A percentile compares a stretch with the other conserved stretches of the same genome.
phyloP scores from a whole-genome alignment of 192 early-diverging fungal species.

The Coemansia furcata region DNA sequence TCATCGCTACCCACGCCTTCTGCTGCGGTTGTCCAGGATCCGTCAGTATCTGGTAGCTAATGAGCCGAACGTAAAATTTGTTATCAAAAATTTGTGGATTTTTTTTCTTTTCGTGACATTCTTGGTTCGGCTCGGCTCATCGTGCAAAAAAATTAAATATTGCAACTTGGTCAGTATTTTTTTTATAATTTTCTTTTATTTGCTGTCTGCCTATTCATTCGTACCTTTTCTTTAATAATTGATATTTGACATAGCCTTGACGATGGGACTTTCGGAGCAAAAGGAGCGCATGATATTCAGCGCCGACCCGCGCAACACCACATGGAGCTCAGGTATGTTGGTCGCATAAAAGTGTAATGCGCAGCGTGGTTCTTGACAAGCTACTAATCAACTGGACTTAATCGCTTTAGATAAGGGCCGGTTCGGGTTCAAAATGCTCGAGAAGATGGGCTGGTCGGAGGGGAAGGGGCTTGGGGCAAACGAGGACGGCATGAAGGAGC shows the following conservation, averaged over 20 bases:
- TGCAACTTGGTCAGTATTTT: neutral
- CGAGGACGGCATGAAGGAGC: constrained; percentile 77
- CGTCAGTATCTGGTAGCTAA: neutral
- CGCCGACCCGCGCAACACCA: constrained; percentile 88
- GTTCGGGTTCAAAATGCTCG: constrained; percentile 87
- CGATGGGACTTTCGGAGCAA: constrained; percentile 46
- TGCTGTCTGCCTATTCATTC: neutral
- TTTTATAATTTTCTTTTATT: neutral
- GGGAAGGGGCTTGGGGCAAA: constrained; percentile 91
- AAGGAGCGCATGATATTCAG: constrained; percentile 54
- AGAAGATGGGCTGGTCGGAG: constrained; percentile 95
- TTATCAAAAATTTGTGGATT: neutral
- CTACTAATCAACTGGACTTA: neutral
- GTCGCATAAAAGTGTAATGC: neutral
- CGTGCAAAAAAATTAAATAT: neutral
- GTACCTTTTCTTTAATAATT: neutral
- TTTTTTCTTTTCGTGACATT: neutral
- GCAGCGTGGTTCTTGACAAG: neutral
- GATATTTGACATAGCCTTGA: neutral
- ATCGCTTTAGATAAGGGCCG: constrained; percentile 62
- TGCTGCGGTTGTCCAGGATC: neutral
- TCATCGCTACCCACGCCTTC: neutral
- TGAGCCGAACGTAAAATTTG: neutral
- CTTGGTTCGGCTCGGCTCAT: neutral
- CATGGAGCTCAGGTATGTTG: constrained; percentile 77